Base-by-base conservation (phyloP, 768 basidiomycete genomes). In the Clitopilus passeckerianus region DNA sequence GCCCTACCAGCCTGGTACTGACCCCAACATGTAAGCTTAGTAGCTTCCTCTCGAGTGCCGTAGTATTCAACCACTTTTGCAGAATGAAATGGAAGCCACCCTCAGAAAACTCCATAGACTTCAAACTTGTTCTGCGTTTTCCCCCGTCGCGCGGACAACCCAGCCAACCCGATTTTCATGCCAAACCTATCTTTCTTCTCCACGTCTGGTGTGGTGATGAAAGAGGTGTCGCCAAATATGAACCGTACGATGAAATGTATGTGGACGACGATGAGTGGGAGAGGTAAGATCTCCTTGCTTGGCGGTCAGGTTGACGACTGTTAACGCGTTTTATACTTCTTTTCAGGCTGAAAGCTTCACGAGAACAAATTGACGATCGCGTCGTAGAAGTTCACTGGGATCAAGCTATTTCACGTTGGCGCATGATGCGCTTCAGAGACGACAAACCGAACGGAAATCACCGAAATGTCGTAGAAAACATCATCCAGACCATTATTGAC, bases 41-140 rank as follows among this genome's bases (percentile, higher is more conserved):
- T 33, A 43, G 34, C 22, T 60, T 53, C 3, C 22, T 15, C 18
- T 22, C 55, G 24, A 55, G 34, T 52, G 23, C 30, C 34, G 44
- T 54, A 30, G 37, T 65, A 33, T 27, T 55, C n/a, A 55, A 34
- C 54, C 56, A 58, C 33, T 22, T 63, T 53, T 16, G 34, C 64
- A 98, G 96, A 63, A 72, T 99, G 68, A 99, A 99, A 73, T 99
- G 97, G 97, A 99, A 99, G 72, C 95, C 95, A 1, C 95, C 97
- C 0, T 91, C 90, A 1, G 96, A 98, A 69, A 99, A 99, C 70
- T 95, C 95, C 1, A 89, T 98, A 66, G 97, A 99, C 72, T 98
- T 99, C 79, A 93, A 94, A 71, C 87, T 98, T 27, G 83, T 95
- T 54, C 77, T 99, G n/a, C 88, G 93, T 33, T 99, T 98, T 71